Evolutionary conservation across 495 filamentous ascomycete species (phyloP), one percentile per base, ranked within the genome.

Genomic region (Clohesyomyces aquaticus): DNA sequence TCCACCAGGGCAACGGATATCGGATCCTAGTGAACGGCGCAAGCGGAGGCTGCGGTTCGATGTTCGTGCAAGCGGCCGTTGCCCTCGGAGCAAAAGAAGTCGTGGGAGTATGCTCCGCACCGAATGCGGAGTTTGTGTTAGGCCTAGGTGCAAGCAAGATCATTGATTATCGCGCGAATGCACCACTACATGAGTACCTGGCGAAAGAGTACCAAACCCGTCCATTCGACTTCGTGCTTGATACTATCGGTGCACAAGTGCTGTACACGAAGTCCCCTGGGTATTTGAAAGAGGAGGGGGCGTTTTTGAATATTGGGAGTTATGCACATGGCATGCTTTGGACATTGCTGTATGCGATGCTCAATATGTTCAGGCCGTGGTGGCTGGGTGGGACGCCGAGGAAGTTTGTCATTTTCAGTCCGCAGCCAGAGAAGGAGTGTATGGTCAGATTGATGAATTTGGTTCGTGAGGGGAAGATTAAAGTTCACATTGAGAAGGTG

Each of bases 11-110:
- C 1, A 38, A 42, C 28, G 49, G 49, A 6, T 53, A 53, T n/a
- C 62, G 62, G 29, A 50, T 65, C 9, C 45, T 79, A 26, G 70
- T 81, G 1, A 72, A 76, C 43, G 78, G 74, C 0, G 77, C 73
- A 1, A 74, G 75, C 51, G 78, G 78, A 3, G 78, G 77, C 26
- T 54, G 76, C 1, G 78, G 78, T 12, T 59, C 45, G 1, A 67
- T 76, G 66, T 73, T 67, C 25, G 69, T 79, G 59, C 78, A 81
- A 66, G 66, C 77, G 41, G 74, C 64, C 0, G 59, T 71, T 38
- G 59, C 52, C 38, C 74, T 78, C 14, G 77, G 75, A 6, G 68
- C 64, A 12, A 74, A 75, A 43, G 27, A 66, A 22, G 55, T 78
- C 25, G 73, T 77, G 25, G 76, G 68, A n/a, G 69, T 76, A 28